phyloP scores from a whole-genome alignment of 257 asterid species.

The Salvia hispanica region DNA sequence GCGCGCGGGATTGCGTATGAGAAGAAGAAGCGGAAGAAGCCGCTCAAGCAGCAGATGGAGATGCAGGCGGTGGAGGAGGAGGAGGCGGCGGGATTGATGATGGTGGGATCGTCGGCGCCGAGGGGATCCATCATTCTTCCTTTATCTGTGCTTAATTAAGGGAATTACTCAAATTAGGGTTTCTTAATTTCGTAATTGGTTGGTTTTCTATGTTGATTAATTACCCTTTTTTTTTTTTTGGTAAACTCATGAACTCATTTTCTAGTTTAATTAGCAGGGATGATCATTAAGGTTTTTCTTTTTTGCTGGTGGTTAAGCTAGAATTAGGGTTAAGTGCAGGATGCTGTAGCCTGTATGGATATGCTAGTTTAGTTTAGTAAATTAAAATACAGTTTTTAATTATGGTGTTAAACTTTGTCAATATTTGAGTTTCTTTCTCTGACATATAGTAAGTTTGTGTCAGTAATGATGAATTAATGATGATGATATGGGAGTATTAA shows the following conservation, averaged over 20 bases:
- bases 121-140: slow-evolving; percentile 37
- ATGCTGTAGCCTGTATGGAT: too few relatives aligned
- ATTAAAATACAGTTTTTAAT: background rate
- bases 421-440: background rate
- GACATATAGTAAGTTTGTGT: slow-evolving; percentile 21
- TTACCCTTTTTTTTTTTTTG: background rate
- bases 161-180: background rate
- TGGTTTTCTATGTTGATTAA: background rate
- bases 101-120: slow-evolving; percentile 35
- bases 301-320: background rate
- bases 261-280: background rate
- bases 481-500: background rate
- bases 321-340: background rate
- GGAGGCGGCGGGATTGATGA: slow-evolving; percentile 17
- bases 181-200: background rate
- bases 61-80: slow-evolving; percentile 6
- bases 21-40: slow-evolving; percentile 62
- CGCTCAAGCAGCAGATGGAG: slow-evolving; percentile 21
- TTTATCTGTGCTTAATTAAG: slow-evolving; percentile 39
- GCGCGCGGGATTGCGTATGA: slow-evolving; percentile 63
- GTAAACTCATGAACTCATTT: background rate
- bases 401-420: background rate
- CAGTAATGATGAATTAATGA: slow-evolving; percentile 25
- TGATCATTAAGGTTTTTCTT: background rate
- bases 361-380: too few relatives aligned